Base-by-base conservation (phyloP, 208 protist species). In the Leishmania gerbilli region DNA sequence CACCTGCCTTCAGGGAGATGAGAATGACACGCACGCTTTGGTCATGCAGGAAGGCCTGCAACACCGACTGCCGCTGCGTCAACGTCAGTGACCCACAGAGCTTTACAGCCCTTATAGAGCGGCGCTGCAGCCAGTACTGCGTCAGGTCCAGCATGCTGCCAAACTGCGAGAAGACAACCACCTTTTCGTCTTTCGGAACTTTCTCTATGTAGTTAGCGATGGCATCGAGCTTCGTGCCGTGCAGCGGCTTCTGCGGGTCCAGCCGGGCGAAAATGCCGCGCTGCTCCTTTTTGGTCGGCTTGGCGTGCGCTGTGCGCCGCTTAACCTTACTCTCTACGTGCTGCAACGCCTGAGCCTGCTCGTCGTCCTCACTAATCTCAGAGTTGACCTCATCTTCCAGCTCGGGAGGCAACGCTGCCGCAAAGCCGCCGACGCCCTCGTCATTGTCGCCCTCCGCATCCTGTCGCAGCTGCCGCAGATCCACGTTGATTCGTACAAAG, bases 1-100 rank as follows among this genome's bases (percentile, higher is more conserved):
- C 99, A 77, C 99, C 99, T 1, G 99, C 99, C 72, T 99, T 98
- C 4, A 99, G 99, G 24, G 95, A 99, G n/a, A 99, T 95, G 31
- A 99, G 85, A 78, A 99, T 99, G 9, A 98, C 88, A 19, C 97
- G 95, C 71, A 99, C 93, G 1, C 82, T 92, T n/a, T 86, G 76
- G 79, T 97, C 93, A 68, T 94, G 88, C 47, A 94, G 84, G 74
- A 97, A 98, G 34, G 90, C 92, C 64, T 95, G 84, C 62, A 98
- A 83, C 69, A 97, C 92, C 21, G 93, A 81, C 76, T 96, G 91
- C 42, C 96, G 91, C 85, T 95, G 92, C 53, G 92, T 83, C 42
- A 97, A 76, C 53, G 93, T 93, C 77, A 99, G 95, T 65, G 82
- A 93, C 55, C 97, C 99, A 81, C 96, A 92, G 56, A 99, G 89